Base-by-base conservation (phyloP, 768 basidiomycete species). In the Kwoniella dejecticola region DNA sequence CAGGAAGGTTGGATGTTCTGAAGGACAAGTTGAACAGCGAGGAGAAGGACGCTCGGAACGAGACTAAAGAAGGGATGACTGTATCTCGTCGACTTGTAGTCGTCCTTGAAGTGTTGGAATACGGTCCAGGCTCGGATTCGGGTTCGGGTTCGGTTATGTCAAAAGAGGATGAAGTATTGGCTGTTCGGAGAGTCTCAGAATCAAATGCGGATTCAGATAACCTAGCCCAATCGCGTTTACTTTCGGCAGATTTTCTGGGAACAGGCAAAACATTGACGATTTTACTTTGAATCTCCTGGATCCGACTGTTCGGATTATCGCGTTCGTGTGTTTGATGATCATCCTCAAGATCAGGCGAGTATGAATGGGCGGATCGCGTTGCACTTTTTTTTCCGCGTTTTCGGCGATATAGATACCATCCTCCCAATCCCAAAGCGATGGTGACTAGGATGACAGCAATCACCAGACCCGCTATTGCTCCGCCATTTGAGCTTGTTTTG, bases 1-100 rank as follows among this genome's bases (percentile, higher is more conserved):
- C n/a, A n/a, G 48, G 48, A 2, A 50, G 17, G 19, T 50, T 30
- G 30, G 48, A 50, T 0, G 29, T 15, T 50, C 48, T 30, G 30
- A 50, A 50, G 8, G 48, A 50, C 30, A 50, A 24, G n/a, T 50
- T 3, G 48, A 50, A 50, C 33, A 50, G n/a, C 15, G 48, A 50
- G 15, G 48, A 17, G 2, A 50, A 33, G 19, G 48, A 50, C 17
- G 48, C 48, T 33, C 48, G 27, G 48, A 50, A 50, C n/a, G 48
- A 50, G 17, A 29, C 48, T 6, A 50, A 31, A 19, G 48, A 50
- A 17, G 48, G 48, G 12, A 50, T 50, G 21, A 50, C 48, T 30
- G 48, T 50, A 50, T 50, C 48, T 50, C 48, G 12, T n/a, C 48
- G 27, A 31, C 30, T 50, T 3, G 15, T 31, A 19, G 48, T 31